Conservation (phyloP, 768 basidiomycete species). For the Boletus rubescentipes region DNA sequence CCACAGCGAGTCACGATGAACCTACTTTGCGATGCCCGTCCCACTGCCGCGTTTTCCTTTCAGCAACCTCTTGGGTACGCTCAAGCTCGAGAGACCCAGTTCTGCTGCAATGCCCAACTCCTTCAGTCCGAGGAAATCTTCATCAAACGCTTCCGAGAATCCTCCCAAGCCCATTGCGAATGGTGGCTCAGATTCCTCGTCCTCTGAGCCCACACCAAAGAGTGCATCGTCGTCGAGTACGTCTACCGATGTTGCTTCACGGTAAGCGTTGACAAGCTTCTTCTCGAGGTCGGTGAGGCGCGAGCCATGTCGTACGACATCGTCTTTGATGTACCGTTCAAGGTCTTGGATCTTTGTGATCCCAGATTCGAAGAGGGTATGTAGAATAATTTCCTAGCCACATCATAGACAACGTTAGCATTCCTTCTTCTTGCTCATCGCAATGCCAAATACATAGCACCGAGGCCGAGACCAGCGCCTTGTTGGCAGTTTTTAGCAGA, state of each 20-base stretch:
- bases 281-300: slow-evolving; percentile 79
- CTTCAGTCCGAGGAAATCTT: slow-evolving; percentile 89
- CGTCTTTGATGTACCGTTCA: slow-evolving; percentile 86
- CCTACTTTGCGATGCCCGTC: slow-evolving; percentile 49
- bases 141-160: slow-evolving; percentile 84
- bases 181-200: slow-evolving; percentile 64
- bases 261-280: slow-evolving; percentile 81
- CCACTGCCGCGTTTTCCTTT: slow-evolving; percentile 54
- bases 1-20: slow-evolving; percentile 15
- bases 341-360: slow-evolving; percentile 74
- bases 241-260: slow-evolving; percentile 58
- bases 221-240: slow-evolving; percentile 50
- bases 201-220: slow-evolving; percentile 47
- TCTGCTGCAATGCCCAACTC: slow-evolving; percentile 89
- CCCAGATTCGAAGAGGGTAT: slow-evolving; percentile 89
- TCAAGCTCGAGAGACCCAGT: slow-evolving; percentile 73
- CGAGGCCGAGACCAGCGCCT: neutral
- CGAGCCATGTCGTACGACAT: slow-evolving; percentile 77
- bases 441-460: neutral
- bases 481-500: neutral
- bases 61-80: slow-evolving; percentile 75
- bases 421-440: neutral
- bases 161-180: slow-evolving; percentile 72
- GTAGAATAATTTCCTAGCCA: slow-evolving; percentile 86
- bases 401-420: slow-evolving; percentile 4